Evolutionary conservation across 176 grass and related monocot genomes (phyloP), one percentile per base, ranked within the genome.

Genomic region (Metroxylon sagu): DNA sequence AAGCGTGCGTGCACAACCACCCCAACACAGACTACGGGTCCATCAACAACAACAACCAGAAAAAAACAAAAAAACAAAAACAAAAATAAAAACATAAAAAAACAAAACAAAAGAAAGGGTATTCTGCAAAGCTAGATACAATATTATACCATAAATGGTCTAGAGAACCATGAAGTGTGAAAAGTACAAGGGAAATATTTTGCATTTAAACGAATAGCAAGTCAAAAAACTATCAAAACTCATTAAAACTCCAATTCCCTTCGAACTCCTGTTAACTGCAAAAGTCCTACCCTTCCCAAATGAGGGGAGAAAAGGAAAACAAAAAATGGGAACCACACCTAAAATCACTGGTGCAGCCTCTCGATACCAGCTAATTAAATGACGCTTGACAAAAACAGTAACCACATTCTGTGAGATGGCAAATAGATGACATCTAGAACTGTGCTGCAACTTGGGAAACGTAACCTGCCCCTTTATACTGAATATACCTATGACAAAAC

Each of bases 241-340:
- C 18, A 23, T 69, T 7, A 23, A 21, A 21, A 4, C 54, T 78
- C 48, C 23, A 15, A 61, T 48, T 50, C 53, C 14, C 48, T 67
- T 49, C 21, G 14, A 25, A 48, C 23, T 50, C 39, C 30, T 1
- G 30, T 35, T 35, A 7, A 59, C 5, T 0, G 54, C 72, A 74
- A 54, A 70, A 54, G 49, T 76, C 59, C 18, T 53, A 12, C 18
- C 52, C 54, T 61, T 26, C 66, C 54, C 49, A 69, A 31, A 69
- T 16, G 6, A 14, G 25, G 4, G 64, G 29, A 61, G 61, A 71
- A 82, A 61, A 64, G 27, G 50, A 48, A 51, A 64, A 65, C 66
- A 53, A 1, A 19, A 52, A 69, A 78, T 64, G 15, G 50, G 54
- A 56, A 23, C 19, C 71, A 64, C 71, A 66, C 61, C 54, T 59